Percentiles rank a stretch among this genome's conserved stretches.
These are phyloP conservation scores for Sordariomycetes sp. DNA, from an alignment of 2,329 filamentous ascomycete genomes.

Conservation along the genomic window DNA sequence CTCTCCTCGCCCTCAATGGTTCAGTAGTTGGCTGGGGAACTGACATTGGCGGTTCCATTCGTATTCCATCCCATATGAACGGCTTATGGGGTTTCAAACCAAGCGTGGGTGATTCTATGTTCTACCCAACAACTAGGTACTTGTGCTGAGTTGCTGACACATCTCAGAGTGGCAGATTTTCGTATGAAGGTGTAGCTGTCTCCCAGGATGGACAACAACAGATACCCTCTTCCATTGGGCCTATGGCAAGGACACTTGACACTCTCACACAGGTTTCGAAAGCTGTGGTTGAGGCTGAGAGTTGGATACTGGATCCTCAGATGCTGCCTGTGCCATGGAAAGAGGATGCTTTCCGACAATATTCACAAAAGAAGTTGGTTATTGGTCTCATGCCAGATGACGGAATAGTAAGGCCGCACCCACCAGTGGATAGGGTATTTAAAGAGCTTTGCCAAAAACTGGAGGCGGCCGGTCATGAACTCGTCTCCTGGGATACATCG, in stretches of 20 bases:
- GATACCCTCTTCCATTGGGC: slow-evolving; percentile 53
- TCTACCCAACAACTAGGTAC: background rate
- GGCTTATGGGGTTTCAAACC: slow-evolving; percentile 58
- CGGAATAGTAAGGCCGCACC: slow-evolving; percentile 43
- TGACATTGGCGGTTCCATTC: slow-evolving; percentile 86
- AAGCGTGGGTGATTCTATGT: slow-evolving; percentile 11
- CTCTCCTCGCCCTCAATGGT: slow-evolving; percentile 71
- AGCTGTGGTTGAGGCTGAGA: slow-evolving; percentile 32
- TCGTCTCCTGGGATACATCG: slow-evolving; percentile 41
- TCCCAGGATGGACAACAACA: slow-evolving; percentile 57
- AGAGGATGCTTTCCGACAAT: slow-evolving; percentile 27
- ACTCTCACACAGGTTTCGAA: slow-evolving; percentile 40
- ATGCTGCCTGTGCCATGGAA: slow-evolving; percentile 47
- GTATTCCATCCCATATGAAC: slow-evolving; percentile 79
- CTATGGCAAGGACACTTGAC: slow-evolving; percentile 35
- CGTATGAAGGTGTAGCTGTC: slow-evolving; percentile 49
- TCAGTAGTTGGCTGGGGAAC: slow-evolving; percentile 76
- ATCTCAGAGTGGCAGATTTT: slow-evolving; percentile 49
- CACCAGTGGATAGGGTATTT: slow-evolving; percentile 38
- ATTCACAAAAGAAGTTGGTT: slow-evolving; percentile 31
- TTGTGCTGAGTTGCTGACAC: background rate
- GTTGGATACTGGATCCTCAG: slow-evolving; percentile 45
- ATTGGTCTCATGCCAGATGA: slow-evolving; percentile 43
- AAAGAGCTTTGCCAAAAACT: slow-evolving; percentile 26
- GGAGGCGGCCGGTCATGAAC: slow-evolving; percentile 37